A percentile compares a stretch with the other conserved stretches of the same genome.
Conservation (phyloP, 2,329 filamentous ascomycete species). For the Calonectria pseudoturangicola region DNA sequence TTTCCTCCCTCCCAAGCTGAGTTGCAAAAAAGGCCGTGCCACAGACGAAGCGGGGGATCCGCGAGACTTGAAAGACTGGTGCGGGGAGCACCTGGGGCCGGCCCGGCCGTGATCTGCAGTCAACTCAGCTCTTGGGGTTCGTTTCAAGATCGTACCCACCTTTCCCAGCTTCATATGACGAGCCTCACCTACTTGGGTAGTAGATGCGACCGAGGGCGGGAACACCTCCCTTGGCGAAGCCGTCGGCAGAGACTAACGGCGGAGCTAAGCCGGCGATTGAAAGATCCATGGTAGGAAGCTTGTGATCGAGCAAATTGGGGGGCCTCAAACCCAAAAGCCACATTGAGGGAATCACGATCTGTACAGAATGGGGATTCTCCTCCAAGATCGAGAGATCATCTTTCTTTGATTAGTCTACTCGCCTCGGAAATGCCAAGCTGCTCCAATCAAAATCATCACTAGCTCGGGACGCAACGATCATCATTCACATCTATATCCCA, state of each 20-base stretch:
- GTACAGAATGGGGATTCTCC: neutral
- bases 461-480: neutral
- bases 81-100: neutral
- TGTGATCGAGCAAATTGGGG: neutral
- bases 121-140: neutral
- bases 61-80: neutral
- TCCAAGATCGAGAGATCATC: neutral
- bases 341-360: neutral
- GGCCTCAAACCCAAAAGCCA: neutral
- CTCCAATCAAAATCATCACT: neutral
- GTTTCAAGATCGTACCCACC: constrained; percentile 23
- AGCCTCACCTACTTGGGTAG: neutral
- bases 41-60: neutral
- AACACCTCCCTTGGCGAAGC: constrained; percentile 8
- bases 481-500: neutral
- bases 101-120: neutral
- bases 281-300: neutral
- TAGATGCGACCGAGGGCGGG: constrained; percentile 1
- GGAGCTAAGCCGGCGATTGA: constrained; percentile 5
- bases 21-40: neutral
- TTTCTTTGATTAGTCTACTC: neutral
- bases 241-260: constrained; percentile 18
- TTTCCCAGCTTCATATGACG: neutral
- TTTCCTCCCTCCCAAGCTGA: neutral
- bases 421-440: neutral